Percentiles rank a stretch among this genome's conserved stretches.
These are phyloP conservation scores for Paracoccidioides brasiliensis DNA, from an alignment of 2,329 filamentous ascomycete genomes.

Conservation along the genomic window DNA sequence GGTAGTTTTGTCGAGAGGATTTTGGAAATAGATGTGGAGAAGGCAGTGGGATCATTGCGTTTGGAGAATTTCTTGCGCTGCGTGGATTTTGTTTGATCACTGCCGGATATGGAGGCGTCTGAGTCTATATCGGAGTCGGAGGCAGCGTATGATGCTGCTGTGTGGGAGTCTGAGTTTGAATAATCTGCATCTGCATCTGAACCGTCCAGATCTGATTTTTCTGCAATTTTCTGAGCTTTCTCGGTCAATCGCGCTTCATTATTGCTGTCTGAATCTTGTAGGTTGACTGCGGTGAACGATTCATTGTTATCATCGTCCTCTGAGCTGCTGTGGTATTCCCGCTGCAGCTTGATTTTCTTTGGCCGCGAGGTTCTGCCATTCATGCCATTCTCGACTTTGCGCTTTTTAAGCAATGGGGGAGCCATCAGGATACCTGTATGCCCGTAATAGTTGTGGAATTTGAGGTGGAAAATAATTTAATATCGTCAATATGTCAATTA, in stretches of 20 bases:
- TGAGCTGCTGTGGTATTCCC: conserved; percentile 49
- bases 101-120: conserved; percentile 26
- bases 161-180: conserved; percentile 15
- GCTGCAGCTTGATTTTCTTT: conserved; percentile 49
- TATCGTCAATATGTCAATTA: too few relatives aligned
- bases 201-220: conserved; percentile 11
- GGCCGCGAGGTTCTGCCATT: conserved; percentile 39
- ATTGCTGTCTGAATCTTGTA: conserved; percentile 6
- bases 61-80: conserved; percentile 39
- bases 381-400: conserved; percentile 48
- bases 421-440: conserved; percentile 22
- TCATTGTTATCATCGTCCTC: conserved; percentile 37
- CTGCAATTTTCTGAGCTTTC: conserved; percentile 4
- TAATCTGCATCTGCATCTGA: conserved; percentile 8
- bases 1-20: conserved; percentile 85
- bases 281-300: too few relatives aligned
- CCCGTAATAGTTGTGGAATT: not conserved
- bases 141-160: not conserved
- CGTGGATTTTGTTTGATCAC: conserved; percentile 24
- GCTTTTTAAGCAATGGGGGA: conserved; percentile 35
- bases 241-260: conserved; percentile 19
- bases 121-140: conserved; percentile 19
- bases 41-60: conserved; percentile 81
- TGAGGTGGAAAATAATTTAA: not conserved
- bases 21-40: conserved; percentile 85